Conservation (phyloP, 2,329 filamentous ascomycete genomes). For the Trichophyton benhamiae region DNA sequence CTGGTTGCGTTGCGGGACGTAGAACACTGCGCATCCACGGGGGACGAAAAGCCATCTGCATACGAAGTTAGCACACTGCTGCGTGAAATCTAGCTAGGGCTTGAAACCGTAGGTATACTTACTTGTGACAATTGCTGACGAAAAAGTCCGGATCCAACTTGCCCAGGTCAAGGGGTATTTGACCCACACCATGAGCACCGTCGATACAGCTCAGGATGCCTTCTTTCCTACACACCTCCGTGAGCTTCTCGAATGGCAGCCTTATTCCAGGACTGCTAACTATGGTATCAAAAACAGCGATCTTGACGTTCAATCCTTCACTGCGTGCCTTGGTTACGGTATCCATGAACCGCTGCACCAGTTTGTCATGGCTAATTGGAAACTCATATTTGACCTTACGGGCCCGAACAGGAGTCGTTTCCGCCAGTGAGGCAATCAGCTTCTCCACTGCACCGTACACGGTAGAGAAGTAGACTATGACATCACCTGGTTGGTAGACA, state of each 20-base stretch:
- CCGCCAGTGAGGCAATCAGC: conserved; percentile 58
- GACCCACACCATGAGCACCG: conserved; percentile 73
- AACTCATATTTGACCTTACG: conserved; percentile 51
- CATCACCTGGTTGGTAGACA: conserved; percentile 55
- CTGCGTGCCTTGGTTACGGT: conserved; percentile 44
- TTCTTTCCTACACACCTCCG: conserved; percentile 50
- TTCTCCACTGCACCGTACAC: conserved; percentile 70
- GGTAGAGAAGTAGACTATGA: conserved; percentile 62
- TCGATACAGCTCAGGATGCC: conserved; percentile 65
- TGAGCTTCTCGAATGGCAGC: conserved; percentile 63
- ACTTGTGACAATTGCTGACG: conserved; percentile 73
- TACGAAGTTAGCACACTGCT: neutral
- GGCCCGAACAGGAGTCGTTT: conserved; percentile 44
- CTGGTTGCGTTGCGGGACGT: conserved; percentile 68
- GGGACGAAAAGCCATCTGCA: conserved; percentile 67
- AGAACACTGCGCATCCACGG: conserved; percentile 66
- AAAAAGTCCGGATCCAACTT: conserved; percentile 71
- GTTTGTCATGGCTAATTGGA: conserved; percentile 56
- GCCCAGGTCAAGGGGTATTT: conserved; percentile 57
- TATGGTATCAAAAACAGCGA: conserved; percentile 70
- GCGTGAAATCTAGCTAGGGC: neutral
- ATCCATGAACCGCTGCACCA: conserved; percentile 49
- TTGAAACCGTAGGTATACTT: conserved; percentile 5
- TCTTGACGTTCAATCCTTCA: conserved; percentile 45
- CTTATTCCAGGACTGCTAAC: conserved; percentile 65